Evolutionary conservation across 352 stramenopile genomes (phyloP).

Genomic region (Pythium graminicola): DNA sequence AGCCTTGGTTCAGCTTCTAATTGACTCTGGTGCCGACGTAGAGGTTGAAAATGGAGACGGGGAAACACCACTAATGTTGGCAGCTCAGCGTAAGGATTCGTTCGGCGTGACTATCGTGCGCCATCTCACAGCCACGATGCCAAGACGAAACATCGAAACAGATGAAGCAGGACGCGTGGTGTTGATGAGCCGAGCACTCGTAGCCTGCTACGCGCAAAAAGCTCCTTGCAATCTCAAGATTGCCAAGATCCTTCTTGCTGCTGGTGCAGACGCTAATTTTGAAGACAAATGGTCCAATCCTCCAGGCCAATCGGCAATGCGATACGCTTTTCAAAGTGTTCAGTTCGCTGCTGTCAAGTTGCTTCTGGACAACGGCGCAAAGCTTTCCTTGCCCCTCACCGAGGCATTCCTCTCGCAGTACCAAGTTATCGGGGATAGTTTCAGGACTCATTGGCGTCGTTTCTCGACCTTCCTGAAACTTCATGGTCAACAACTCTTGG

Average conservation of each 20-base stretch:
- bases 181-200: conserved; percentile 27
- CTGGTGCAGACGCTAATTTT: conserved; percentile 27
- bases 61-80: conserved; percentile 32
- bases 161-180: conserved; percentile 1
- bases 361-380: conserved; percentile 35
- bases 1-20: conserved; percentile 29
- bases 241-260: conserved; percentile 33
- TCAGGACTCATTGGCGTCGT: conserved; percentile 28
- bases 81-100: conserved; percentile 35
- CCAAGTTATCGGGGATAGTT: conserved; percentile 8
- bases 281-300: conserved; percentile 6
- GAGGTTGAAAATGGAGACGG: conserved; percentile 22
- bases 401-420: conserved; percentile 36
- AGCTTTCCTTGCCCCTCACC: conserved; percentile 21
- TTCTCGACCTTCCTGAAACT: conserved; percentile 32
- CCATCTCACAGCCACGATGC: conserved; percentile 19
- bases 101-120: conserved; percentile 30
- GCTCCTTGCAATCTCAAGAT: conserved; percentile 35
- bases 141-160: neutral
- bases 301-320: conserved; percentile 28
- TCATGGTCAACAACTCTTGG: conserved; percentile 27
- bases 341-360: conserved; percentile 36
- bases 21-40: conserved; percentile 35
- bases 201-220: conserved; percentile 33
- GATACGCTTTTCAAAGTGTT: conserved; percentile 27